Evolutionary conservation across 352 stramenopile genomes (phyloP), one percentile per base, ranked within the genome.

Genomic region (Phytopythium boreale): DNA sequence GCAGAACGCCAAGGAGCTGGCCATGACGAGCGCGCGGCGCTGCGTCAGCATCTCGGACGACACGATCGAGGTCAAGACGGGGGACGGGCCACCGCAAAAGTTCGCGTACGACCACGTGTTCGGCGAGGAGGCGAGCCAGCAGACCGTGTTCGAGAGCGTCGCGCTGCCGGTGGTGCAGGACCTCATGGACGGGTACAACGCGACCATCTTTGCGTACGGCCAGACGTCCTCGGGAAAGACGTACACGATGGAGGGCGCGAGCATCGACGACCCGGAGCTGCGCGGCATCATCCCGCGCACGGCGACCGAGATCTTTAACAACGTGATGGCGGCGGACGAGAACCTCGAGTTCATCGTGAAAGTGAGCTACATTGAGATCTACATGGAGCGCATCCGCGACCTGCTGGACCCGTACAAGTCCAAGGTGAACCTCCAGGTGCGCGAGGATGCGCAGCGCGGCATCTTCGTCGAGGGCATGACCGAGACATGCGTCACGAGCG

Each of bases 291-390:
- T 97, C 63, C 90, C 90, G 9, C 85, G 88, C 59, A 96, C 88
- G 15, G 89, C 89, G 0, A 93, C 82, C 10, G 88, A 90, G 68
- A 89, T 97, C 64, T 96, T 97, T 57, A 89, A 88, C 63, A 86
- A 90, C 58, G 82, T 97, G 29, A 79, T 91, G 72, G 80, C 82
- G 22, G 91, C 90, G 10, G 84, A 96, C 56, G 88, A 96, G 64
- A 93, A 95, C 75, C 90, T 97, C 56, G 90, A 97, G 71, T 98
- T 97, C 70, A 96, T 94, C 56, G 86, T 96, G 31, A 94, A 92
- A 69, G 88, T 97, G 44, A 96, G 86, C 71, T 98, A 97, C 82
- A 96, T 98, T 63, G 95, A 98, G 77, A 98, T 98, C 63, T 98
- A 98, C 77, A 97, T 98, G 87, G 95, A 98, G 72, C 80, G 83